phyloP scores from a whole-genome alignment of 495 filamentous ascomycete species.

The Usnea hakonensis region DNA sequence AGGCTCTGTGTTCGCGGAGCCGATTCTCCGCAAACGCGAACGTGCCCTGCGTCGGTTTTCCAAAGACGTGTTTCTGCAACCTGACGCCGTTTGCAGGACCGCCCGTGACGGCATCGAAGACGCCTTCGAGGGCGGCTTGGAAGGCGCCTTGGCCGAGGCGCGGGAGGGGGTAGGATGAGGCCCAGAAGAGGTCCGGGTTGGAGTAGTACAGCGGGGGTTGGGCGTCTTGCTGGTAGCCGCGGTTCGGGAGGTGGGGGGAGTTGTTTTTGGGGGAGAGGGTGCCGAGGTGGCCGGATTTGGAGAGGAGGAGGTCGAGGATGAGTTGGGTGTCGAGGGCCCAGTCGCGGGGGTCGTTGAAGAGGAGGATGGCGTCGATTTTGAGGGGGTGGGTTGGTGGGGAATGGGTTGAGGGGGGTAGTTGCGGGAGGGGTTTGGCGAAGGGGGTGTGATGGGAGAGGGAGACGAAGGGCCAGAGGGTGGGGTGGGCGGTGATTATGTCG shows the following conservation, averaged over 20 bases:
- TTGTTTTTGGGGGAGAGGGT: constrained; percentile 60
- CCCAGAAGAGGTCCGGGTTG: constrained; percentile 88
- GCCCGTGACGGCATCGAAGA: constrained; percentile 68
- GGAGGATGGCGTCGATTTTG: constrained; percentile 76
- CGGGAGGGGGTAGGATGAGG: constrained; percentile 71
- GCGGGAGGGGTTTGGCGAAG: constrained; percentile 49
- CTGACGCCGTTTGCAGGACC: constrained; percentile 45
- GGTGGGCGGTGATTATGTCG: constrained; percentile 69
- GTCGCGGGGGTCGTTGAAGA: constrained; percentile 88
- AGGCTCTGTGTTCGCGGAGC: constrained; percentile 50
- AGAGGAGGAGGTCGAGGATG: constrained; percentile 73
- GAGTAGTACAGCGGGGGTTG: constrained; percentile 80
- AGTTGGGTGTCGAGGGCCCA: constrained; percentile 86
- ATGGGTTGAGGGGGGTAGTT: constrained; percentile 21
- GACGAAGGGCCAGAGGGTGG: constrained; percentile 74
- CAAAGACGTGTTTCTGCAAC: constrained; percentile 62
- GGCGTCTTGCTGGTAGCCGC: constrained; percentile 65
- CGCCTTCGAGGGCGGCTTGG: constrained; percentile 66
- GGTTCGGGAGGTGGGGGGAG: constrained; percentile 50
- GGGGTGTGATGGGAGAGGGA: constrained; percentile 52
- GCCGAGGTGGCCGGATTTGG: constrained; percentile 63
- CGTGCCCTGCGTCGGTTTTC: constrained; percentile 71
- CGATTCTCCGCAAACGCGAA: constrained; percentile 78
- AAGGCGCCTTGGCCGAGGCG: constrained; percentile 92
- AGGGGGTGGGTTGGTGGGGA: constrained; percentile 37